A percentile compares a stretch with the other conserved stretches of the same genome.
Evolutionary conservation across 805 yeast genomes (phyloP).

Genomic region (Naumovozyma castellii): DNA sequence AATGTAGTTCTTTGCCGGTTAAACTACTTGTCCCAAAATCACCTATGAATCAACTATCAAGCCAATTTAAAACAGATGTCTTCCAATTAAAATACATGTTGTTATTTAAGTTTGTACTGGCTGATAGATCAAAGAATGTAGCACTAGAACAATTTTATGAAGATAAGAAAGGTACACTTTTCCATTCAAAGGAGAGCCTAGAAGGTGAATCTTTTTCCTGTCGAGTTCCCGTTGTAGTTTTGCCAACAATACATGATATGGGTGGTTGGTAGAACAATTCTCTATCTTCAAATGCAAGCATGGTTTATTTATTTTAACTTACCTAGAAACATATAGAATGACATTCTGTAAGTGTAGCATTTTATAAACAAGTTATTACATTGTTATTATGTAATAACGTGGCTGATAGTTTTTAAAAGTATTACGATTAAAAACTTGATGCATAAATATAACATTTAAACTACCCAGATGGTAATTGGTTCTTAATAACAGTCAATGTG

Average conservation of each 20-base stretch:
- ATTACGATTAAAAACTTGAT: too few relatives aligned
- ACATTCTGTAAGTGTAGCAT: too few relatives aligned
- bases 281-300: too few relatives aligned
- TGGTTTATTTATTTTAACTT: too few relatives aligned
- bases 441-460: too few relatives aligned
- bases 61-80: conserved; percentile 34
- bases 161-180: conserved; percentile 31
- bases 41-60: conserved; percentile 29
- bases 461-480: too few relatives aligned
- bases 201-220: conserved; percentile 36
- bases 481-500: too few relatives aligned
- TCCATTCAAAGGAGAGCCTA: conserved; percentile 28
- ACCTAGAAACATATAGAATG: too few relatives aligned
- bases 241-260: conserved; percentile 39
- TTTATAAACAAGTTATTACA: too few relatives aligned
- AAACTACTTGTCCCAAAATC: conserved; percentile 27
- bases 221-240: conserved; percentile 36
- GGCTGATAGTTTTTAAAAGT: too few relatives aligned
- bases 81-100: conserved; percentile 34
- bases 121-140: conserved; percentile 11
- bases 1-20: conserved; percentile 20
- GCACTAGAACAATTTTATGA: conserved; percentile 23
- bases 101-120: conserved; percentile 31
- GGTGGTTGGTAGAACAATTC: conserved; percentile 35
- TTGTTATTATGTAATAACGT: too few relatives aligned